Conservation (phyloP, 257 asterid species). For the Jacaranda mimosifolia region DNA sequence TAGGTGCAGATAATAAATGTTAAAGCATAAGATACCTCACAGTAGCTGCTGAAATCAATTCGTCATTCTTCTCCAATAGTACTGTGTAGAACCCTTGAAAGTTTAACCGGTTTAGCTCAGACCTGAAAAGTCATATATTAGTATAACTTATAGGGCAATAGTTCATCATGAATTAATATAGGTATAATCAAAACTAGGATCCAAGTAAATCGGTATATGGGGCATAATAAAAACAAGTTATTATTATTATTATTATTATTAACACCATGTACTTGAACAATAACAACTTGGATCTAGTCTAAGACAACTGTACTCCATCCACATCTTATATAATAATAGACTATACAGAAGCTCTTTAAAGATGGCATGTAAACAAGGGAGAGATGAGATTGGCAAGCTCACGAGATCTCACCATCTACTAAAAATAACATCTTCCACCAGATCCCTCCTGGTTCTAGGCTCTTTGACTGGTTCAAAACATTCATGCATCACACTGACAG, state of each 20-base stretch:
- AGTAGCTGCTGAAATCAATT: constrained; percentile 74
- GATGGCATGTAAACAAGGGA: neutral
- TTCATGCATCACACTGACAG: constrained; percentile 89
- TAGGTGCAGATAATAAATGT: constrained; percentile 23
- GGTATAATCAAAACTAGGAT: neutral
- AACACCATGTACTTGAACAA: neutral
- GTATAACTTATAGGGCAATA: neutral
- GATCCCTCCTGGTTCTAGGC: constrained; percentile 72
- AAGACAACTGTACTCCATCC: neutral
- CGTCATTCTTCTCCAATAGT: constrained; percentile 75
- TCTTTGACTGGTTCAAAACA: constrained; percentile 88
- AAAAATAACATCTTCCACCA: constrained; percentile 85
- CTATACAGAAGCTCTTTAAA: neutral
- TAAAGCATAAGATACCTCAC: constrained; percentile 64
- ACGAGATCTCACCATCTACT: constrained; percentile 65
- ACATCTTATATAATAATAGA: neutral
- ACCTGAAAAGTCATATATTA: constrained; percentile 59
- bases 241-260: neutral
- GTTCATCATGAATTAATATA: neutral
- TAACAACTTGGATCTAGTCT: neutral
- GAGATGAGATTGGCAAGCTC: neutral
- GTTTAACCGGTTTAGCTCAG: constrained; percentile 78
- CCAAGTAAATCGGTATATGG: neutral
- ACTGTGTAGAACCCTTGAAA: constrained; percentile 88
- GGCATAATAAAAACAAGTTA: neutral